phyloP scores from a whole-genome alignment of 345 rosid genomes.

The Salix exigua region DNA sequence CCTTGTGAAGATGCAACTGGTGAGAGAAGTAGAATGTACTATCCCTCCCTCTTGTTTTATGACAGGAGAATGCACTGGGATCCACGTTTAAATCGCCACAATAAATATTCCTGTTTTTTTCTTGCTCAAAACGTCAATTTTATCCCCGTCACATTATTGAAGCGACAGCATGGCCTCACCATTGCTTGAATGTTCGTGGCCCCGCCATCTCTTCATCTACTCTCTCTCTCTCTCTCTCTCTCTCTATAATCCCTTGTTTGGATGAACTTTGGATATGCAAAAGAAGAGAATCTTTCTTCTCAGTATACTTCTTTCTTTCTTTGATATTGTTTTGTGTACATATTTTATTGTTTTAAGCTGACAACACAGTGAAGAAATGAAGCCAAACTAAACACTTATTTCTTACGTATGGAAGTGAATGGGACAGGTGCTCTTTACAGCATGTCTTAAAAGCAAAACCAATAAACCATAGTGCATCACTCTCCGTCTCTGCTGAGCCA shows the following conservation, averaged over 20 bases:
- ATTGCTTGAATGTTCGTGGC: background rate
- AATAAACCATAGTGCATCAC: background rate
- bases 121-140: background rate
- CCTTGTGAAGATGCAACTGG: background rate
- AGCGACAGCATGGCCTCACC: no score
- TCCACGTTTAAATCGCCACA: background rate
- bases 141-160: background rate
- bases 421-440: no score
- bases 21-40: background rate
- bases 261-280: background rate
- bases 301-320: background rate
- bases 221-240: background rate
- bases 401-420: background rate
- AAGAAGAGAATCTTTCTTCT: background rate
- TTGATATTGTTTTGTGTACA: background rate
- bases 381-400: background rate
- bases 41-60: no score
- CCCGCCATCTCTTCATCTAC: background rate
- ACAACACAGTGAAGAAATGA: background rate
- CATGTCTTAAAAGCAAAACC: background rate
- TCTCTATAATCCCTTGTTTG: background rate
- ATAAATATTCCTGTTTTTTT: constrained; percentile 12
- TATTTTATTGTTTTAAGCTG: background rate
- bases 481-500: background rate
- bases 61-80: background rate